Base-by-base conservation (phyloP, 1,284 basidiomycete species). In the Rhizoctonia solani region DNA sequence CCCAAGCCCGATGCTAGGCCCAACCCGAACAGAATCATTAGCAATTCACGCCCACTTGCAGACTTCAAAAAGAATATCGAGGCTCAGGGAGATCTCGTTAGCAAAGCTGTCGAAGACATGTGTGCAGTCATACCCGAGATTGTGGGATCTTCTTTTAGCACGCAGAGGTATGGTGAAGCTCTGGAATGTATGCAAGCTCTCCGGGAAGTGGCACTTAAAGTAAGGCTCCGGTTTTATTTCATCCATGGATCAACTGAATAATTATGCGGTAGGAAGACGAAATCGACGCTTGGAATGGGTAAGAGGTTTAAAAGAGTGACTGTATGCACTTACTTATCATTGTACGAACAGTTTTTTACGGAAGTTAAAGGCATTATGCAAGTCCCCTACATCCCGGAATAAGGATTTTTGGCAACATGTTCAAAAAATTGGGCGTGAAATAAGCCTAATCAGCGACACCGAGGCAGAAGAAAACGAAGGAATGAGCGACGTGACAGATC, bases 21-120 rank as follows among this genome's bases (percentile, higher is more conserved):
- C 9, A 52, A 68, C n/a, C 63, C 67, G 3, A 76, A 75, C 9
- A 46, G 77, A 32, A 69, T 79, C 23, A 84, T 95, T 46, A 88
- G 90, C n/a, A 83, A 81, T 56, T 84, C 86, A 1, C 80, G 81
- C 70, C 92, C 93, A 0, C 79, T 95, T 44, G 80, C 79, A 55
- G 93, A 95, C 77, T 95, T 95, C 77, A 79, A 79, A 69, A 79
- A 81, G 71, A 87, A 92, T 72, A 78, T 90, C 19, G 80, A 81
- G 44, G 75, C 74, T 25, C 41, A 68, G 41, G 90, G 90, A 0
- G 91, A 93, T 74, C 77, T 92, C 16, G 90, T 93, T 54, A 85
- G 82, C 25, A 93, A 95, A 76, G 90, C 90, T 0, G 88, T 93
- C 9, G 84, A 89, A 73, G 92, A 95, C 76, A 76, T 95, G 32